Conservation (phyloP, 768 basidiomycete species). For the Leccinum pellstonianum region DNA sequence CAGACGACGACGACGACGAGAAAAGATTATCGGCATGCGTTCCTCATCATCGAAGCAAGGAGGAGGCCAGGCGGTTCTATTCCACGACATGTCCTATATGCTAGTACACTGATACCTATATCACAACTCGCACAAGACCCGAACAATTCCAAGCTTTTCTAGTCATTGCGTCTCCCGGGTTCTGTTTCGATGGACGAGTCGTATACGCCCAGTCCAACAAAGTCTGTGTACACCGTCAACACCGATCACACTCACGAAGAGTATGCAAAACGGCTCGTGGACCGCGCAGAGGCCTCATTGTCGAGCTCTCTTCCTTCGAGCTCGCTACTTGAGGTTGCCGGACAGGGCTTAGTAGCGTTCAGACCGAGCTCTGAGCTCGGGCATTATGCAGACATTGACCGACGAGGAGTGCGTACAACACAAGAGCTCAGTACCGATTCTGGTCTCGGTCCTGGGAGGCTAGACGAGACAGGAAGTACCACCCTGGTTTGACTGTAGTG, state of each 20-base stretch:
- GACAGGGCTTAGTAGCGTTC: slow-evolving; percentile 31
- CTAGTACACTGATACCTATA: slow-evolving; percentile 52
- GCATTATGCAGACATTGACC: slow-evolving; percentile 69
- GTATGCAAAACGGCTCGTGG: slow-evolving; percentile 40
- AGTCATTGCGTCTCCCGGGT: slow-evolving; percentile 35
- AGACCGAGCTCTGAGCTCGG: slow-evolving; percentile 82
- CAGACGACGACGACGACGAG: slow-evolving; percentile 64
- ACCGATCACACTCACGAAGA: slow-evolving; percentile 30
- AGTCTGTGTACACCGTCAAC: slow-evolving; percentile 47
- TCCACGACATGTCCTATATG: slow-evolving; percentile 90
- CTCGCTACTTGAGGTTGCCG: slow-evolving; percentile 42
- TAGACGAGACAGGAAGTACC: slow-evolving; percentile 57
- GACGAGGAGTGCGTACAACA: slow-evolving; percentile 29
- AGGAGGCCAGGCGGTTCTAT: slow-evolving; percentile 67
- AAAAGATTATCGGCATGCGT: slow-evolving; percentile 94
- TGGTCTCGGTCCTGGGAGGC: slow-evolving; percentile 45
- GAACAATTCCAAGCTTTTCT: slow-evolving; percentile 58
- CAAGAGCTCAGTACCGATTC: slow-evolving; percentile 53
- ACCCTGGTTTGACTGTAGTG: slow-evolving; percentile 55
- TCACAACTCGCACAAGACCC: slow-evolving; percentile 40
- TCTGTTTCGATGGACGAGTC: slow-evolving; percentile 25
- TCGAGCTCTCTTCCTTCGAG: slow-evolving; percentile 57
- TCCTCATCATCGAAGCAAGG: slow-evolving; percentile 91
- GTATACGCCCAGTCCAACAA: slow-evolving; percentile 53
- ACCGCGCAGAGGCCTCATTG: slow-evolving; percentile 56